These are phyloP conservation scores for Escallonia herrerae DNA, from an alignment of 129 eudicot species.

Conservation along the genomic window DNA sequence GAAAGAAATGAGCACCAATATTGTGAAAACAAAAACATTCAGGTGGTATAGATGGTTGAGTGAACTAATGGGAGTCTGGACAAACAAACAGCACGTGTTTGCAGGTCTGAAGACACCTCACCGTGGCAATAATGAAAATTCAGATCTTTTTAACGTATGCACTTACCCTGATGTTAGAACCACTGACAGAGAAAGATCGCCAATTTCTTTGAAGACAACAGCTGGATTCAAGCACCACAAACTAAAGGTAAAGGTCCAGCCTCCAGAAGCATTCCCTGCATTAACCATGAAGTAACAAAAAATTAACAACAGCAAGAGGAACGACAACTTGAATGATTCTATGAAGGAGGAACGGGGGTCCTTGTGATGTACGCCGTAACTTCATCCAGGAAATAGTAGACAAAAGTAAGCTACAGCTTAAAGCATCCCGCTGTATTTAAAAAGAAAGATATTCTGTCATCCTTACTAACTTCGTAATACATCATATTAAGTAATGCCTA, in stretches of 20 bases:
- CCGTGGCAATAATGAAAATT: not conserved
- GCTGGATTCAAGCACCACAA: conserved; percentile 97
- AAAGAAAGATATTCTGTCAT: too few species aligned
- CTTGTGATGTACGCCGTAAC: too few species aligned
- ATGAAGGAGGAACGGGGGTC: too few species aligned
- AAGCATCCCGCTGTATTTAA: too few species aligned
- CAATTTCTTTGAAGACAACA: conserved; percentile 79
- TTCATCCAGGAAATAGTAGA: too few species aligned
- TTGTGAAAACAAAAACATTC: not conserved
- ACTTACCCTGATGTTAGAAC: conserved; percentile 90
- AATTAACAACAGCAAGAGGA: conserved; percentile 4
- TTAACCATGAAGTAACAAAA: conserved; percentile 10
- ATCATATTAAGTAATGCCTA: too few species aligned
- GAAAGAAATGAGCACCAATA: not conserved
- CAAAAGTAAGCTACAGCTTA: too few species aligned
- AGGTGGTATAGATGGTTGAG: not conserved
- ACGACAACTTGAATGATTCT: not conserved
- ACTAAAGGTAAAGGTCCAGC: conserved; percentile 55
- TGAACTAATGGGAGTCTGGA: not conserved
- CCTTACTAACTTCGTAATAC: too few species aligned
- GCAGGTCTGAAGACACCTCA: not conserved
- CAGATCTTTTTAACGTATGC: conserved; percentile 4
- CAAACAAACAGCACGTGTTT: not conserved
- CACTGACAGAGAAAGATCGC: conserved; percentile 71
- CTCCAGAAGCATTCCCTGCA: conserved; percentile 42